Percentiles rank a stretch among this genome's conserved stretches.
phyloP scores from a whole-genome alignment of 345 rosid genomes.

The Aethionema arabicum region DNA sequence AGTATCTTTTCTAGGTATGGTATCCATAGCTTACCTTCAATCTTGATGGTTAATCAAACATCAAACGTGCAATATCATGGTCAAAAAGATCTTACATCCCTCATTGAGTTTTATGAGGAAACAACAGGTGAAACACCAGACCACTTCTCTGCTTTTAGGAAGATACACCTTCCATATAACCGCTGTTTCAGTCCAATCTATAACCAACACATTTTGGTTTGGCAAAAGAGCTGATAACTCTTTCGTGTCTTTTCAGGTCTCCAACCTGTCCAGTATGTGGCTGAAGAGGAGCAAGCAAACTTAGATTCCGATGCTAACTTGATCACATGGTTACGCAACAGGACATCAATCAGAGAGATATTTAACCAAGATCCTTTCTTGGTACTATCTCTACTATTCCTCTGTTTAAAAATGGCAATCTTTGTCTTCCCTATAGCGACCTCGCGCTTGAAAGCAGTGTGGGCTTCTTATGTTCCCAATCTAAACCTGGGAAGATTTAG shows the following conservation, averaged over 20 bases:
- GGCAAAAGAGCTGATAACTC: neutral
- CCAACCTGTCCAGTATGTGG: conserved; percentile 51
- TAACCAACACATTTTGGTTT: conserved; percentile 12
- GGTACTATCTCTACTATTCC: conserved; percentile 49
- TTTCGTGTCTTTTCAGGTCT: conserved; percentile 25
- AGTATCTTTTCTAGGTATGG: conserved; percentile 83
- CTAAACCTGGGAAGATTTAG: conserved; percentile 83
- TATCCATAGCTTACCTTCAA: conserved; percentile 79
- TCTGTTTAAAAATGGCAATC: conserved; percentile 51
- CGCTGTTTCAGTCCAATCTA: conserved; percentile 6
- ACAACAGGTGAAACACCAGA: conserved; percentile 52
- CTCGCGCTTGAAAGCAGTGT: conserved; percentile 57
- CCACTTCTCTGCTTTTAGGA: conserved; percentile 10
- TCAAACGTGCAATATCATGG: conserved; percentile 55
- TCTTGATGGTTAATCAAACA: conserved; percentile 66
- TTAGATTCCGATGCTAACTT: conserved; percentile 23
- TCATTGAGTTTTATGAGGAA: conserved; percentile 66
- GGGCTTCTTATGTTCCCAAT: conserved; percentile 54
- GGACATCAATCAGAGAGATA: conserved; percentile 43
- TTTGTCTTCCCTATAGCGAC: conserved; percentile 46
- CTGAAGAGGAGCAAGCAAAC: conserved; percentile 39
- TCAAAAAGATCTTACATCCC: conserved; percentile 56
- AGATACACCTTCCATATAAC: too few species aligned
- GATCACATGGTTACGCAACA: conserved; percentile 40
- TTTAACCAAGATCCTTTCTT: conserved; percentile 61